Percentiles rank a stretch among this genome's conserved stretches.
phyloP scores from a whole-genome alignment of 23 red algal species.

The Gracilariopsis chorda region DNA sequence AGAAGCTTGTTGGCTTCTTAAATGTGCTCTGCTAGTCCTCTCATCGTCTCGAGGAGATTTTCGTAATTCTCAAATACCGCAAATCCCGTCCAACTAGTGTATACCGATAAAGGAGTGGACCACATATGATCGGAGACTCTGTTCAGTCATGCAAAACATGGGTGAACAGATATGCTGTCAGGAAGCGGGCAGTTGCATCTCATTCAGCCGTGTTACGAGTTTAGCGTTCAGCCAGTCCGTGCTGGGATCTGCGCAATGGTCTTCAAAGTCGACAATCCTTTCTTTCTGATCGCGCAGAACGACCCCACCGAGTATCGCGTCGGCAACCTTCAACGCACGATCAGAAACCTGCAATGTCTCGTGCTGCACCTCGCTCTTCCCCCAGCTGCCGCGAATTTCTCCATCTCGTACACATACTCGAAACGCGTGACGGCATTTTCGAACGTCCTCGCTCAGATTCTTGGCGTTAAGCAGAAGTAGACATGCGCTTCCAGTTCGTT shows the following conservation, averaged over 20 bases:
- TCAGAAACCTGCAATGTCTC: slow-evolving; percentile 18
- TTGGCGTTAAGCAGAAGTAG: slow-evolving; percentile 29
- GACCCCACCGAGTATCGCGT: background rate
- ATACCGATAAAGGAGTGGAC: too few species aligned
- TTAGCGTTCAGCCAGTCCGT: slow-evolving; percentile 39
- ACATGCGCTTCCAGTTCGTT: background rate
- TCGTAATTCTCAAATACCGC: too few species aligned
- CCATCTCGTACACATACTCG: slow-evolving; percentile 3
- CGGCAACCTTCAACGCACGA: background rate
- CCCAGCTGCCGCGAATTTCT: slow-evolving; percentile 8
- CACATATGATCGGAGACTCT: too few species aligned
- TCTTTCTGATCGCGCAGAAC: background rate
- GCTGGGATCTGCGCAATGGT: slow-evolving; percentile 47
- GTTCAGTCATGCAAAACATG: too few species aligned
- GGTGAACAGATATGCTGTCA: too few species aligned
- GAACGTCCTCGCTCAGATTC: background rate
- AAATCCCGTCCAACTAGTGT: too few species aligned
- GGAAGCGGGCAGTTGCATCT: background rate
- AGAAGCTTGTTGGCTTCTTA: too few species aligned
- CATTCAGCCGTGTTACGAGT: background rate
- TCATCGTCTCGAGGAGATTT: too few species aligned
- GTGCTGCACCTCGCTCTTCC: background rate
- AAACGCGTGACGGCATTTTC: background rate
- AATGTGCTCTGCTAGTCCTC: too few species aligned
- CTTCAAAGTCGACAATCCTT: slow-evolving; percentile 35